Conservation (phyloP, 2,329 filamentous ascomycete species). For the Parascedosporium putredinis region DNA sequence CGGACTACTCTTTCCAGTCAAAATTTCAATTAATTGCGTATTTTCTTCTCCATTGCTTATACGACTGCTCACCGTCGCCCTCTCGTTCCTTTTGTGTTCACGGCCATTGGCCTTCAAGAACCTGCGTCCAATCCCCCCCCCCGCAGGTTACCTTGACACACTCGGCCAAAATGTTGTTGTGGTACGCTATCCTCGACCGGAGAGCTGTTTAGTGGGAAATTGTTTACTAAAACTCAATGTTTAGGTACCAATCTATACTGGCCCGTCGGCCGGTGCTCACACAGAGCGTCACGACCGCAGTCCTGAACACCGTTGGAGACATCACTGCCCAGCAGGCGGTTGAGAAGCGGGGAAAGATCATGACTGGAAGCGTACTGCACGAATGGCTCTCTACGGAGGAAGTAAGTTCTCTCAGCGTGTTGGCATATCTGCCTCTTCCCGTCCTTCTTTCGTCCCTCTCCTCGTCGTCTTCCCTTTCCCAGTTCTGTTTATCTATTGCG, state of each 20-base stretch:
- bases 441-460: no score
- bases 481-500: no score
- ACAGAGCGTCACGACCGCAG: constrained; percentile 78
- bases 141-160: no score
- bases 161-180: not conserved
- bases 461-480: no score
- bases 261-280: constrained; percentile 77
- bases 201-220: no score
- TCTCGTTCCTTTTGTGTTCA: no score
- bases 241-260: constrained; percentile 78
- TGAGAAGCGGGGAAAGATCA: constrained; percentile 72
- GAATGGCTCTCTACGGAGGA: constrained; percentile 74
- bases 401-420: constrained; percentile 34
- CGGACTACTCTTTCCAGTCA: no score
- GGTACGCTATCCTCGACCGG: no score
- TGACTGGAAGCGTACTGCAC: constrained; percentile 58
- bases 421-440: not conserved
- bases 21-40: not conserved
- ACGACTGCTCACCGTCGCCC: no score
- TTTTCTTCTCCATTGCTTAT: not conserved
- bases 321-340: constrained; percentile 83
- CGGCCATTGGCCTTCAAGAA: no score
- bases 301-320: constrained; percentile 90
- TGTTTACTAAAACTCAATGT: no score
- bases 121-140: no score